Conservation (phyloP, 2,329 filamentous ascomycete species). For the Ophiocordyceps camponoti-rufipedis region DNA sequence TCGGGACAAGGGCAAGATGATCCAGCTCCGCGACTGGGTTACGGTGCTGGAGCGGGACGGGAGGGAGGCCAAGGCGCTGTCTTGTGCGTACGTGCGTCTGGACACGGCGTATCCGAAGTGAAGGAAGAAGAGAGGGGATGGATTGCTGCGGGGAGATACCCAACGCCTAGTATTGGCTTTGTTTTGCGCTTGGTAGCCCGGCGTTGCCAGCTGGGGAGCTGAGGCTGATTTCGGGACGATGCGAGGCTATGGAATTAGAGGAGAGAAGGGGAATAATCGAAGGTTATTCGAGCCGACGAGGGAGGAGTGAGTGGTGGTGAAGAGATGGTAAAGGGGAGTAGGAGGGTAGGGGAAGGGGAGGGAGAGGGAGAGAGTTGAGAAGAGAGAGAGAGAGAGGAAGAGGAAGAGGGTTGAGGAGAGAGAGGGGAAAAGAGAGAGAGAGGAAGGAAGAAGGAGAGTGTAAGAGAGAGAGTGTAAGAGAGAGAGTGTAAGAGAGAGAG, state of each 20-base stretch:
- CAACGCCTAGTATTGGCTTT: not conserved
- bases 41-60: conserved; percentile 65
- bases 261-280: no score
- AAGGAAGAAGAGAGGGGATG: conserved; percentile 5
- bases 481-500: no score
- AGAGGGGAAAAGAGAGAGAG: not conserved
- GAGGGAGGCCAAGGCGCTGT: conserved; percentile 42
- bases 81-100: conserved; percentile 34
- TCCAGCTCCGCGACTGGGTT: conserved; percentile 74
- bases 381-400: not conserved
- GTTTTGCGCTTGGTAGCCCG: not conserved
- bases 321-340: no score
- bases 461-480: no score
- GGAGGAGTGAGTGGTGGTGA: no score
- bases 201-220: not conserved
- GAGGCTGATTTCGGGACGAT: not conserved
- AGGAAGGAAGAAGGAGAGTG: not conserved
- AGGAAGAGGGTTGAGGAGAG: not conserved
- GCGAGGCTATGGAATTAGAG: no score
- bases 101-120: conserved; percentile 28
- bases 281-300: not conserved
- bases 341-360: no score
- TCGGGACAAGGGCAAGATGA: conserved; percentile 53
- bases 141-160: not conserved
- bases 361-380: not conserved